Base-by-base conservation (phyloP, 306 rosid species). In the Lithocarpus polystachyus region DNA sequence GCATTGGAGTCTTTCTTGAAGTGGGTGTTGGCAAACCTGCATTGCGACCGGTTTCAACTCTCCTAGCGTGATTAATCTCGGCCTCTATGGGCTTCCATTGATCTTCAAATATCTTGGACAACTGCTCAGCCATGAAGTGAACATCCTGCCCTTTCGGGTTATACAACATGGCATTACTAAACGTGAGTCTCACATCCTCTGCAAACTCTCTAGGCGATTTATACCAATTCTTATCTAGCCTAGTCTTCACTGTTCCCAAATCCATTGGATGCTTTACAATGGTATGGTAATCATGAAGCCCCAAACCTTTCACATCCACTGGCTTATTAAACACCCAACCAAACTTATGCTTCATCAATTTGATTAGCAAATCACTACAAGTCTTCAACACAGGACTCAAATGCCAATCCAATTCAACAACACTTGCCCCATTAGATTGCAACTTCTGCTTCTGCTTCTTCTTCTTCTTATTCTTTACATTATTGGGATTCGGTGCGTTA, bases 101-200 rank as follows among this genome's bases (percentile, higher is more conserved):
- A 40, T 91, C 97, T 83, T 95, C 98, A 51, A 92, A 95, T 68
- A 86, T 79, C 83, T 83, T 84, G 56, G 82, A 81, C 64, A 94
- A 79, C 86, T 88, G 89, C 86, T 94, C 99, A 24, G 97, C 97
- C 97, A 94, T 94, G 79, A 91, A 19, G 87, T 94, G 90, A 83
- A 92, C 99, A 80, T 94, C 99, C 68, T 94, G 99, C 51, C 99
- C 99, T 48, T 85, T 74, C 0, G 99, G 97, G 78, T 94, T 94
- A 84, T 92, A 94, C 13, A 89, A 87, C 97, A 94, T 92, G 43
- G 99, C 99, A 89, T 94, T 94, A 43, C 1, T 72, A 86, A 94
- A 90, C 45, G 97, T 84, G 74, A 92, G 97, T 94, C 95, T 91
- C 81, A 92, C 99, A 77, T 94, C 99, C 93, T 92, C 99, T 9